These are phyloP conservation scores for Phytopythium cucurbitacearum DNA, from an alignment of 352 stramenopile species.

Conservation along the genomic window DNA sequence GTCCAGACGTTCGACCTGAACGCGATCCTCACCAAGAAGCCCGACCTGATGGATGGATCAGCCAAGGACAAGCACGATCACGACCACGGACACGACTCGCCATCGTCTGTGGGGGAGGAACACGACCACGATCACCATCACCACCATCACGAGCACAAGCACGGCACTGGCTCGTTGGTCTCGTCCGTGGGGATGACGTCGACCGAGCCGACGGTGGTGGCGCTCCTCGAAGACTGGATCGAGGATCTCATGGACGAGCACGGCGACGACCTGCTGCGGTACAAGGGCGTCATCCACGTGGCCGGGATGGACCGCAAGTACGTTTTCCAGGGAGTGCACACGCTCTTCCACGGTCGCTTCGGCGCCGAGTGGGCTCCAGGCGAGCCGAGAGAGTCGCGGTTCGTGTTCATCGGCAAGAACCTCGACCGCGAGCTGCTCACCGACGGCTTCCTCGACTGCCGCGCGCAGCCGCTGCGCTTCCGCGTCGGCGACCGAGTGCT, in stretches of 20 bases:
- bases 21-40: slow-evolving; percentile 43
- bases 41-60: slow-evolving; percentile 41
- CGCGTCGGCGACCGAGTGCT: slow-evolving; percentile 36
- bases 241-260: slow-evolving; percentile 88
- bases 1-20: slow-evolving; percentile 46
- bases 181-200: slow-evolving; percentile 36
- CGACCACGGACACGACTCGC: slow-evolving; percentile 7
- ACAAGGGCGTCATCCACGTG: slow-evolving; percentile 93
- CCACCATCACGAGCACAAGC: slow-evolving; percentile 23
- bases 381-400: slow-evolving; percentile 85
- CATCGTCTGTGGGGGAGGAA: background rate
- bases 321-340: slow-evolving; percentile 96
- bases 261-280: slow-evolving; percentile 90
- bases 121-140: slow-evolving; percentile 4
- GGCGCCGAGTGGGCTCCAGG: slow-evolving; percentile 76
- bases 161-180: slow-evolving; percentile 36
- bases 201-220: slow-evolving; percentile 70
- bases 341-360: slow-evolving; percentile 93
- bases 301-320: slow-evolving; percentile 92
- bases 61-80: slow-evolving; percentile 9
- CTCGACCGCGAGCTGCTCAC: slow-evolving; percentile 63
- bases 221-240: slow-evolving; percentile 96
- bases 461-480: slow-evolving; percentile 32
- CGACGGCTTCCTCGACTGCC: slow-evolving; percentile 37
- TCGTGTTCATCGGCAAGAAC: slow-evolving; percentile 95